phyloP scores from a whole-genome alignment of 805 yeast species.

The Candida schatavii region DNA sequence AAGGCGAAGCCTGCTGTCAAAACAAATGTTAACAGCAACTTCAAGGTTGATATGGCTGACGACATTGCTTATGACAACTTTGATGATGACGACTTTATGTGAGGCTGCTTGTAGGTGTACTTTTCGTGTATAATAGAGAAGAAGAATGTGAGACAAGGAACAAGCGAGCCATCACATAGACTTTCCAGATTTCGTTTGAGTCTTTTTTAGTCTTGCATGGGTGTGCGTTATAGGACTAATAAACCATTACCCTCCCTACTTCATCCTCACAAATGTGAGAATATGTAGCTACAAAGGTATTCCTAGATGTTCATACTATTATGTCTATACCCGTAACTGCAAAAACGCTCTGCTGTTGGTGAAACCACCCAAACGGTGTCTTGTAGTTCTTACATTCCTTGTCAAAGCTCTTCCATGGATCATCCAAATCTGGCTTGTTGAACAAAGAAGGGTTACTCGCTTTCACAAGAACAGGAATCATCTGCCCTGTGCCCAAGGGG shows the following conservation, averaged over 20 bases:
- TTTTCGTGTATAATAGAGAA: too few relatives aligned
- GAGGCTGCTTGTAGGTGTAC: too few relatives aligned
- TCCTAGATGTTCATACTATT: too few relatives aligned
- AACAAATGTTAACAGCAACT: constrained; percentile 44
- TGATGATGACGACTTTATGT: constrained; percentile 84
- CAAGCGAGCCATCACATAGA: too few relatives aligned
- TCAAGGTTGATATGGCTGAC: constrained; percentile 64
- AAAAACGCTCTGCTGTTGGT: not conserved
- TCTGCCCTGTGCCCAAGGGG: constrained; percentile 23
- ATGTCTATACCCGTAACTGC: not conserved
- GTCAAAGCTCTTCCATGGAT: constrained; percentile 4
- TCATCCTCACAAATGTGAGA: too few relatives aligned
- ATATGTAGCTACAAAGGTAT: too few relatives aligned
- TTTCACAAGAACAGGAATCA: constrained; percentile 26
- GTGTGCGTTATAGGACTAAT: too few relatives aligned
- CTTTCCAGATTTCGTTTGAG: too few relatives aligned
- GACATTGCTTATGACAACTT: constrained; percentile 51
- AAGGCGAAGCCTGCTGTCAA: constrained; percentile 82
- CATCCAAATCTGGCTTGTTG: constrained; percentile 4
- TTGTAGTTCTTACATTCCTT: constrained; percentile 2
- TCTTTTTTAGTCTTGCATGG: too few relatives aligned
- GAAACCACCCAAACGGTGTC: not conserved
- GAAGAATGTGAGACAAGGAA: too few relatives aligned
- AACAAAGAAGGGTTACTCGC: constrained; percentile 13
- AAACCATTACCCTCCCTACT: too few relatives aligned